These are phyloP conservation scores for Trypanosoma mega DNA, from an alignment of 208 protist genomes.

Conservation along the genomic window DNA sequence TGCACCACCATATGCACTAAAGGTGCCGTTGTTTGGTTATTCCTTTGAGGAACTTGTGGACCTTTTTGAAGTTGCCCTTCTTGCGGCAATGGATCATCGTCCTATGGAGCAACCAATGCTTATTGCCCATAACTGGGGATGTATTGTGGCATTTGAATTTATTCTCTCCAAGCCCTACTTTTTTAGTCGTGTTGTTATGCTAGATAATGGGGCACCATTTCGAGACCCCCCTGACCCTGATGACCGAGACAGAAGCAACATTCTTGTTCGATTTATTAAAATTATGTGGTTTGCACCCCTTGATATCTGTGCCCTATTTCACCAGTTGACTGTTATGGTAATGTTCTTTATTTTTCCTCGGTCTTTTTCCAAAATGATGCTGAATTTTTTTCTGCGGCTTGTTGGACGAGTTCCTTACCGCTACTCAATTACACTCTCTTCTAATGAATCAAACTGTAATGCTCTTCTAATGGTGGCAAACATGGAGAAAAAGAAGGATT, in stretches of 20 bases:
- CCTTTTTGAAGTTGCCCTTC: constrained; percentile 71
- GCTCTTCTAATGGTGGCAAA: not conserved
- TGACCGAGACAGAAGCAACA: not conserved
- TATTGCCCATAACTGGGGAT: constrained; percentile 68
- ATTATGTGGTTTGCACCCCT: no score
- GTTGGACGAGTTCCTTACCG: constrained; percentile 39
- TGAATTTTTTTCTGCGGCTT: constrained; percentile 28
- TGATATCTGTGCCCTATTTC: no score
- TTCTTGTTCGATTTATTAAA: no score
- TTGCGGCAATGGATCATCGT: constrained; percentile 59
- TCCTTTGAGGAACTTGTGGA: constrained; percentile 62
- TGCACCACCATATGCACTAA: no score
- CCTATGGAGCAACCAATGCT: constrained; percentile 46
- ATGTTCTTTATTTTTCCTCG: constrained; percentile 40
- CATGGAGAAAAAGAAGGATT: not conserved
- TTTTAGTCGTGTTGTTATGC: constrained; percentile 56
- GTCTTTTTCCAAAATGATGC: constrained; percentile 31
- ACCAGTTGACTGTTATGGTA: constrained; percentile 38
- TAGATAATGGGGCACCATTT: constrained; percentile 46
- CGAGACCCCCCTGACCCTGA: constrained; percentile 10
- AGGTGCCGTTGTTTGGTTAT: constrained; percentile 44
- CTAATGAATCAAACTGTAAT: no score
- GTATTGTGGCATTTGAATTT: constrained; percentile 60
- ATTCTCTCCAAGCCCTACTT: constrained; percentile 46
- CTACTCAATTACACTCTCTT: constrained; percentile 32